These are phyloP conservation scores for Triticum dicoccoides DNA, from an alignment of 176 grass and related monocot genomes.

Conservation along the genomic window DNA sequence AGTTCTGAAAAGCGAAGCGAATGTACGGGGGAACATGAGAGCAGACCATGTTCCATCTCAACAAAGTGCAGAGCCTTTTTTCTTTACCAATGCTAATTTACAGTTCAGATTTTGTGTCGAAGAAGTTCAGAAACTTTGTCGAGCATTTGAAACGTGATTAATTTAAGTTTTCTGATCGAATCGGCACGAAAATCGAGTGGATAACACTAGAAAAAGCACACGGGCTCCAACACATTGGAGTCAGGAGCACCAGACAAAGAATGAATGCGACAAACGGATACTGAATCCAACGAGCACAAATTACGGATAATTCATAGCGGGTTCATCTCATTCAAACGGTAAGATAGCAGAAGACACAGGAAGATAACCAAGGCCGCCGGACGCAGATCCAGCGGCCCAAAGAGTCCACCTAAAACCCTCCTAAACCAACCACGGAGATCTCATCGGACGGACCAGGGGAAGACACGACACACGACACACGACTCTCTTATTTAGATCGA, in stretches of 20 bases:
- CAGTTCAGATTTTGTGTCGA: too few species aligned
- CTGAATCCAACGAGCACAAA: neutral
- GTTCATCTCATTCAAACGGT: neutral
- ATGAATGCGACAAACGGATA: neutral
- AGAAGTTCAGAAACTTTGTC: too few species aligned
- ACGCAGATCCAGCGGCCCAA: neutral
- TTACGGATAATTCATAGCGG: neutral
- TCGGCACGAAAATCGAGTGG: neutral
- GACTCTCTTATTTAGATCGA: constrained; percentile 15
- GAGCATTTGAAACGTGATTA: too few species aligned
- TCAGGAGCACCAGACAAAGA: neutral
- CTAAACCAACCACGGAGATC: neutral
- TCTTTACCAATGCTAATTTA: too few species aligned
- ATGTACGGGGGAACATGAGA: too few species aligned
- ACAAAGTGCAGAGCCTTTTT: too few species aligned
- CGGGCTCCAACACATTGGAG: neutral
- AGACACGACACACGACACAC: neutral
- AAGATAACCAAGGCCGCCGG: neutral
- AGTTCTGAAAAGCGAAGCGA: too few species aligned
- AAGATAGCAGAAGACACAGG: neutral
- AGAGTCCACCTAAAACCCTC: neutral
- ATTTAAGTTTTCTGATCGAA: too few species aligned
- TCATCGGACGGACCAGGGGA: neutral
- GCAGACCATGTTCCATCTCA: too few species aligned
- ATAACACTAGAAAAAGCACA: neutral